phyloP scores from a whole-genome alignment of 306 rosid genomes.

The Prunus davidiana region DNA sequence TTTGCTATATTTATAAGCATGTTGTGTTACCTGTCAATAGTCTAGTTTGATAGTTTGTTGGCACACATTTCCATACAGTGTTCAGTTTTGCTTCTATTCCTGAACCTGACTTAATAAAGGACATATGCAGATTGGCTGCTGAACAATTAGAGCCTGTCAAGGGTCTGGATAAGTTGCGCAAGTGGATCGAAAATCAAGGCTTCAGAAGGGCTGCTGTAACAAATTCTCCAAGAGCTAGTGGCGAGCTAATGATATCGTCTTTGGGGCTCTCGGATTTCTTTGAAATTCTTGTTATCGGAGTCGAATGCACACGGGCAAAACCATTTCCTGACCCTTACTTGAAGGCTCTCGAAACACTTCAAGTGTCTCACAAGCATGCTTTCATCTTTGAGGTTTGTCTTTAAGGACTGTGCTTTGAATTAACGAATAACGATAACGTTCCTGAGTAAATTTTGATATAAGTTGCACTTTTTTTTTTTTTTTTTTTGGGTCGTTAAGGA shows the following conservation, averaged over 20 bases:
- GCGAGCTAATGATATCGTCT: conserved; percentile 31
- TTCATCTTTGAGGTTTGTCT: conserved; percentile 35
- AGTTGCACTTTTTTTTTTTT: neutral
- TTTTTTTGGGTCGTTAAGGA: neutral
- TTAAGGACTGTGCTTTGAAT: neutral
- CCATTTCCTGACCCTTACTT: conserved; percentile 45
- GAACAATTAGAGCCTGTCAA: conserved; percentile 27
- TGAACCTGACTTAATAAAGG: neutral
- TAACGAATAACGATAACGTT: neutral
- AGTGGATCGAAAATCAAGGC: conserved; percentile 36
- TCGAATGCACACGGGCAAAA: conserved; percentile 37
- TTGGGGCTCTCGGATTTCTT: conserved; percentile 36
- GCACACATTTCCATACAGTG: neutral
- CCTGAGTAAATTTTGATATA: neutral
- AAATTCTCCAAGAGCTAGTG: conserved; percentile 33
- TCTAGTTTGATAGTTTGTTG: neutral
- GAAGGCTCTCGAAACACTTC: conserved; percentile 39
- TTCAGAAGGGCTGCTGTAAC: conserved; percentile 45
- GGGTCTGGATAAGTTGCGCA: conserved; percentile 29
- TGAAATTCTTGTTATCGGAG: conserved; percentile 27
- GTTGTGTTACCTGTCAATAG: neutral
- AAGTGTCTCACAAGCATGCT: conserved; percentile 18
- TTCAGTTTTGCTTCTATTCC: neutral
- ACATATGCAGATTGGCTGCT: conserved; percentile 28
- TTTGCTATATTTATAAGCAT: no score